Percentiles rank a stretch among this genome's conserved stretches.
Conservation (phyloP, 148 eudicot genomes). For the Polygonum aviculare region DNA sequence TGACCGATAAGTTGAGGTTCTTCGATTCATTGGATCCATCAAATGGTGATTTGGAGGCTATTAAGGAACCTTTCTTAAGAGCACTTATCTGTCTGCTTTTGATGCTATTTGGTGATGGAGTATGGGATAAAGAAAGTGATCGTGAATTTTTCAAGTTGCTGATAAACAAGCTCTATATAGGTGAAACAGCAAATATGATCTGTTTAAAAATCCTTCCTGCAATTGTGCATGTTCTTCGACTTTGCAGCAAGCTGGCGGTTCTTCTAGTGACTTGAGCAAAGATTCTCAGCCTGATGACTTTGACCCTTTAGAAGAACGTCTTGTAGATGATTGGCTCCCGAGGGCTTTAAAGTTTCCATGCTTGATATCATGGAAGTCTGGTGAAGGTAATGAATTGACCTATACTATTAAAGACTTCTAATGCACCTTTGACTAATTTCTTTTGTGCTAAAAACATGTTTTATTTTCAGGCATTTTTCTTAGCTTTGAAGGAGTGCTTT, state of each 20-base stretch:
- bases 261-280: constrained; percentile 16
- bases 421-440: not conserved
- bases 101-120: constrained; percentile 41
- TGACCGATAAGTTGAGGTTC: constrained; percentile 31
- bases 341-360: constrained; percentile 53
- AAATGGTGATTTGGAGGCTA: constrained; percentile 43
- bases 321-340: constrained; percentile 66
- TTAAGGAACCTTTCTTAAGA: constrained; percentile 67
- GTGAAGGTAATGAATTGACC: constrained; percentile 44
- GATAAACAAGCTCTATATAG: constrained; percentile 53
- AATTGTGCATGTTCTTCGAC: constrained; percentile 48
- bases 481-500: constrained; percentile 69
- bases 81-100: constrained; percentile 54
- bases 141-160: constrained; percentile 40
- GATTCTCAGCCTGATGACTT: constrained; percentile 30
- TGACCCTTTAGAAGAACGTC: constrained; percentile 18
- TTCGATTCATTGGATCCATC: constrained; percentile 47
- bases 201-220: constrained; percentile 66
- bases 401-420: not conserved
- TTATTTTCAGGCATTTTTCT: constrained; percentile 56
- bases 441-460: too few relatives aligned
- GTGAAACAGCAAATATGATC: constrained; percentile 47
- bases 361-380: constrained; percentile 53
- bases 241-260: constrained; percentile 23
- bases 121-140: constrained; percentile 60